phyloP scores from a whole-genome alignment of 1,284 basidiomycete species.

The Fistulinella staudtii region DNA sequence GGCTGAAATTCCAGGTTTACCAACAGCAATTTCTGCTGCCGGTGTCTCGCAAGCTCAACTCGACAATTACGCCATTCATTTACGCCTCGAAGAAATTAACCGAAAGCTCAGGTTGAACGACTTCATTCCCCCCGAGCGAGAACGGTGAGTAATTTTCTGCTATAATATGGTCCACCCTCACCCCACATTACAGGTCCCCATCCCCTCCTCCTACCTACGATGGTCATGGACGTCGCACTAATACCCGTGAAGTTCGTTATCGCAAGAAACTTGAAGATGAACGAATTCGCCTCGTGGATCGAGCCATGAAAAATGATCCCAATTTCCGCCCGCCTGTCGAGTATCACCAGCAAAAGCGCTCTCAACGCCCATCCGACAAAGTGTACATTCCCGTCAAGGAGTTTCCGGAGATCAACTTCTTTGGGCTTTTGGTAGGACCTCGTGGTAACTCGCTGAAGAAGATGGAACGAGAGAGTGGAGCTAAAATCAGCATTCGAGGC shows the following conservation, averaged over 20 bases:
- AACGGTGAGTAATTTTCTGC: conserved; percentile 53
- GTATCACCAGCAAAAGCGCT: conserved; percentile 91
- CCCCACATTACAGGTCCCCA: conserved; percentile 62
- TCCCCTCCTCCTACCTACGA: conserved; percentile 98
- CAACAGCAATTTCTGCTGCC: conserved; percentile 87
- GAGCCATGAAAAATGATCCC: conserved; percentile 95
- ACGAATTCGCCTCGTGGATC: conserved; percentile 88
- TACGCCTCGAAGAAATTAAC: conserved; percentile 96
- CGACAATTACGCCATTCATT: conserved; percentile 92
- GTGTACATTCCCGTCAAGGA: conserved; percentile 99
- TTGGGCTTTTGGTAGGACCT: conserved; percentile 96
- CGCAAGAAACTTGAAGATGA: conserved; percentile 98
- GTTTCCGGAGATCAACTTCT: conserved; percentile 99
- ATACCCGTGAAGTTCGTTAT: conserved; percentile 97
- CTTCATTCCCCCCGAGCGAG: conserved; percentile 92
- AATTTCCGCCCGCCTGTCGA: conserved; percentile 96
- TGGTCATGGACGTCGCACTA: conserved; percentile 93
- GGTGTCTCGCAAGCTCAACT: conserved; percentile 91
- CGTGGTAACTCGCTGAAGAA: conserved; percentile 99
- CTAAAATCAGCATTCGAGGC: conserved; percentile 97
- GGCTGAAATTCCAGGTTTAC: conserved; percentile 83
- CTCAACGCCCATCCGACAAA: conserved; percentile 91
- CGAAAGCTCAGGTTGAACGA: conserved; percentile 91
- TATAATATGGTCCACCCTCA: conserved; percentile 10
- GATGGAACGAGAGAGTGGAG: conserved; percentile 98